phyloP scores from a whole-genome alignment of 73 alveolate genomes.

The Uronychia binucleata region DNA sequence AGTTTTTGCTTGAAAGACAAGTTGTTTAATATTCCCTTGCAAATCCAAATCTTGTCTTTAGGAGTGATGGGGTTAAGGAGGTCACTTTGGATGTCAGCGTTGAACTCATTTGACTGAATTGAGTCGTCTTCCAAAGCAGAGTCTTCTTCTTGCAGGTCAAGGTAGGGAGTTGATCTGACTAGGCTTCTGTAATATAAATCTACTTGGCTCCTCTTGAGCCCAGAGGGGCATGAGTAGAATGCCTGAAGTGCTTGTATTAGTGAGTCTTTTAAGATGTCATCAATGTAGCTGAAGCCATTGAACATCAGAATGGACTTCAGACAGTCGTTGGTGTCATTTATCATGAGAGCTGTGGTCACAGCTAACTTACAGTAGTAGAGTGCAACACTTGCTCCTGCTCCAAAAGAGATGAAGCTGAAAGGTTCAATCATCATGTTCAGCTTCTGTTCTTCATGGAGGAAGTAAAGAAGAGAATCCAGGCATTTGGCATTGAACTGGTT shows the following conservation, averaged over 20 bases:
- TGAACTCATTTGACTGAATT: neutral
- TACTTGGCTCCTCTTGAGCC: neutral
- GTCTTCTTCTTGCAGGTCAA: neutral
- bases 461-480: slow-evolving; percentile 28
- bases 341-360: slow-evolving; percentile 13
- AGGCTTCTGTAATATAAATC: slow-evolving; percentile 18
- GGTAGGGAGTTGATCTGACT: slow-evolving; percentile 1
- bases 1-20: slow-evolving; percentile 28
- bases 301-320: slow-evolving; percentile 31
- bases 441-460: slow-evolving; percentile 17
- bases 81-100: neutral
- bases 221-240: slow-evolving; percentile 28
- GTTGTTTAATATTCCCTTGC: slow-evolving; percentile 36
- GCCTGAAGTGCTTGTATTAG: slow-evolving; percentile 10
- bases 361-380: slow-evolving; percentile 11
- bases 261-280: slow-evolving; percentile 31
- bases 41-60: slow-evolving; percentile 11
- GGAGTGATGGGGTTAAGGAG: neutral
- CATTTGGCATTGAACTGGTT: slow-evolving; percentile 31
- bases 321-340: slow-evolving; percentile 43
- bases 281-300: slow-evolving; percentile 31
- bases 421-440: slow-evolving; percentile 26
- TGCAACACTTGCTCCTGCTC: slow-evolving; percentile 47
- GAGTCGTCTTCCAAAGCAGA: neutral
- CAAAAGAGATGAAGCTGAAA: slow-evolving; percentile 32